Evolutionary conservation across 345 rosid genomes (phyloP), one percentile per base, ranked within the genome.

Genomic region (Hibiscus trionum): DNA sequence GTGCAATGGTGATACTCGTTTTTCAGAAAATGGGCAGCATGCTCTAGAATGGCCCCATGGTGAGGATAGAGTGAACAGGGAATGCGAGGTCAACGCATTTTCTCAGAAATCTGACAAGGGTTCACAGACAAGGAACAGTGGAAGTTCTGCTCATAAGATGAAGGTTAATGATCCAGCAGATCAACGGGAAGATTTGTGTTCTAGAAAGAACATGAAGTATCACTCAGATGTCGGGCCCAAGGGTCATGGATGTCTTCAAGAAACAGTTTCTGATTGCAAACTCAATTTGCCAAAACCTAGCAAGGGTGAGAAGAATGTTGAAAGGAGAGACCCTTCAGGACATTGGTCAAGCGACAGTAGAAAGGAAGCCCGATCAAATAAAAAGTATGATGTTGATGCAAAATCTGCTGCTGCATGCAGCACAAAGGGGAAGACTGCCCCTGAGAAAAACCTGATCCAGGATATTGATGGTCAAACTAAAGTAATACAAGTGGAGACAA

Each of bases 221-320:
- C 73, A 67, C 53, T 61, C 71, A 26, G 72, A 77, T 70, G 62
- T 62, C 19, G 70, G 24, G 49, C 63, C 21, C n/a, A 55, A 69
- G 52, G 69, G 61, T 64, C 68, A 7, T 61, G 53, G 74, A 56
- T 7, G 47, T 29, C 26, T 29, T 59, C 27, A 11, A 53, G 77
- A 72, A 77, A 71, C 69, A 39, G 8, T 24, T 35, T 35, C 47
- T 14, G 60, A 72, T 53, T 73, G 44, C 29, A 76, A 77, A 62
- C 33, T 39, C 21, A 21, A 29, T 19, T 17, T 73, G 67, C 77
- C 76, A n/a, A 77, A 69, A 61, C 42, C 66, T 62, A 29, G 66
- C 64, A 65, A 77, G 56, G 71, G 61, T 46, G 78, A 69, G 75
- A 85, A 74, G 74, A 71, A 37, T n/a, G 65, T n/a, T 39, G 71